phyloP scores from a whole-genome alignment of 2,329 filamentous ascomycete species.

The Dissoconium aciculare region DNA sequence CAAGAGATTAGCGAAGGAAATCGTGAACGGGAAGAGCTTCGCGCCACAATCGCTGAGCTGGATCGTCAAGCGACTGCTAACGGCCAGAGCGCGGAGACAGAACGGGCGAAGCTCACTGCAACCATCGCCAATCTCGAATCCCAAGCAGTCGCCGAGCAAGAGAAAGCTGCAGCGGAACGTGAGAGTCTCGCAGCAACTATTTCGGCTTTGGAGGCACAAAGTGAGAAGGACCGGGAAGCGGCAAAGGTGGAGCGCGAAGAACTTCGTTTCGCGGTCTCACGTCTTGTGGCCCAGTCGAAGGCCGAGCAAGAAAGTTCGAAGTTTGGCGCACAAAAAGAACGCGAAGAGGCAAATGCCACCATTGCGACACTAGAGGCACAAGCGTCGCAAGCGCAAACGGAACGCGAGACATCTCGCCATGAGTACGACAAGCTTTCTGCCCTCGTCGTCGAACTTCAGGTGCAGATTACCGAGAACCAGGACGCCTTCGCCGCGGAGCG shows the following conservation, averaged over 20 bases:
- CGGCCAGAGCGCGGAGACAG: conserved; percentile 35
- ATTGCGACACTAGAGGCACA: too few relatives aligned
- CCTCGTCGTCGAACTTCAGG: too few relatives aligned
- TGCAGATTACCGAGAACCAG: too few relatives aligned
- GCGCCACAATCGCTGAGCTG: conserved; percentile 47
- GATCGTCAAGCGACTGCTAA: conserved; percentile 25
- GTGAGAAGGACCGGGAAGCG: not conserved
- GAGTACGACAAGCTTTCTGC: too few relatives aligned
- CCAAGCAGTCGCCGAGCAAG: not conserved
- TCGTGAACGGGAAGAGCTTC: conserved; percentile 53
- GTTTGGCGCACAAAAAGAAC: too few relatives aligned
- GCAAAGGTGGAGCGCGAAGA: not conserved
- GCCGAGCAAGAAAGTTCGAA: too few relatives aligned
- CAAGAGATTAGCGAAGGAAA: conserved; percentile 42
- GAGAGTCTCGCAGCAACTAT: not conserved
- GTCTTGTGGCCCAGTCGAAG: not conserved
- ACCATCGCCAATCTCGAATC: conserved; percentile 42
- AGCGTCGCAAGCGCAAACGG: too few relatives aligned
- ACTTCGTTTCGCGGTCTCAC: not conserved
- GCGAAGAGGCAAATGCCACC: too few relatives aligned
- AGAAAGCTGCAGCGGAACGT: not conserved
- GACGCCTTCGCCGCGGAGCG: too few relatives aligned
- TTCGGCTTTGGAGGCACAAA: not conserved
- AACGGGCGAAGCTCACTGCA: conserved; percentile 49
- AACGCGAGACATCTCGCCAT: too few relatives aligned